Evolutionary conservation across 257 asterid genomes (phyloP), one percentile per base, ranked within the genome.

Genomic region (Dorcoceras hygrometricum): DNA sequence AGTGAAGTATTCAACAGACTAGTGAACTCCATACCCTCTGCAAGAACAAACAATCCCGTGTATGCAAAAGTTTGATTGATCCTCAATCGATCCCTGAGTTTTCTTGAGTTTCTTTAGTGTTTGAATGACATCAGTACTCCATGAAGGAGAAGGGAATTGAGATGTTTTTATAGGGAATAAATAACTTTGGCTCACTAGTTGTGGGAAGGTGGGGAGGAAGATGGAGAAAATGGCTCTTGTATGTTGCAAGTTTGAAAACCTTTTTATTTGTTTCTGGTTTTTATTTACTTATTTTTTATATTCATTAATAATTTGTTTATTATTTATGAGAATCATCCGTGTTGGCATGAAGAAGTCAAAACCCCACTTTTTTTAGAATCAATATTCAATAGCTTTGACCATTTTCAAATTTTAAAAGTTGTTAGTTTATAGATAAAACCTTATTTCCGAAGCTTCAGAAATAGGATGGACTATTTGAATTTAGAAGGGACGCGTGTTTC

Each of bases 21-120:
- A 14, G 87, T 76, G 82, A 81, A 88, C 55, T 90, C 96, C 97
- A 90, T 90, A 63, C 29, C 28, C 59, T n/a, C n/a, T n/a, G n/a
- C n/a, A n/a, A n/a, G n/a, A 14, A 24, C 55, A 43, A 22, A 23
- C 16, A 34, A 59, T 8, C 23, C 8, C 12, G 9, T 2, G 57
- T 29, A 29, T 39, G n/a, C 6, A 14, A 22, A 48, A 1, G n/a
- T n/a, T 62, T 19, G 9, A 23, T 62, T 62, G 39, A 28, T 62
- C 46, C 26, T 29, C 7, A 23, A 56, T 34, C 14, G n/a, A 3
- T 24, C 27, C 23, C 9, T 11, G 23, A 59, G 26, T 32, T 7
- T 34, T 19, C 16, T 7, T 23, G 26, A 61, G 28, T 1, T 56
- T 14, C 22, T 61, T 9, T 34, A 24, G 32, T 70, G 16, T 20